These are phyloP conservation scores for Candida gorgasii DNA, from an alignment of 805 yeast genomes.

Conservation along the genomic window DNA sequence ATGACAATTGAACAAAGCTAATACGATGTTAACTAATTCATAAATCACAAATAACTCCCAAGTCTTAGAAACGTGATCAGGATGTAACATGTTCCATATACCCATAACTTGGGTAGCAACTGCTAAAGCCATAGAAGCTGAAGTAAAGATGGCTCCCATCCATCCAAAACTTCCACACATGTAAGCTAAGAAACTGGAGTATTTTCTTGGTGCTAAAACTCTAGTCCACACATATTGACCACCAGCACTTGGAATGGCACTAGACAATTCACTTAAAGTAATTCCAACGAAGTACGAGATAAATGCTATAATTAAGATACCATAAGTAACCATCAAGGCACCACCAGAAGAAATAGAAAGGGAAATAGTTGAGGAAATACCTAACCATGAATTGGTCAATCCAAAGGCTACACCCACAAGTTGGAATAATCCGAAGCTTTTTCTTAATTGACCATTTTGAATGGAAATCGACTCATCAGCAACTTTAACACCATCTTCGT, in stretches of 20 bases:
- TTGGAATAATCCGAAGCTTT: conserved; percentile 25
- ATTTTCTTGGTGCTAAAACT: conserved; percentile 51
- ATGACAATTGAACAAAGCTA: conserved; percentile 37
- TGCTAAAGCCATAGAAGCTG: conserved; percentile 59
- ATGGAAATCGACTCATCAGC: conserved; percentile 3
- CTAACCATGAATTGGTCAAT: conserved; percentile 62
- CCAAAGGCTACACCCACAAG: conserved; percentile 62
- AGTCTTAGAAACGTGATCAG: conserved; percentile 33
- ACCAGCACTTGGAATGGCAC: conserved; percentile 57
- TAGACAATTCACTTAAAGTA: conserved; percentile 53
- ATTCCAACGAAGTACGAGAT: conserved; percentile 50
- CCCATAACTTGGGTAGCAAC: conserved; percentile 55
- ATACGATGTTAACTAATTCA: conserved; percentile 33
- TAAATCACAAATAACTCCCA: conserved; percentile 41
- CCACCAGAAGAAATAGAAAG: conserved; percentile 61
- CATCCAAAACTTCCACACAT: conserved; percentile 64
- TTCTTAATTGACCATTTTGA: conserved; percentile 12
- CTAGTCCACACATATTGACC: conserved; percentile 63
- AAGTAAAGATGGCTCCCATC: conserved; percentile 62
- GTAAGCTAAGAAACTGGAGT: conserved; percentile 52
- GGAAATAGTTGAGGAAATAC: conserved; percentile 55
- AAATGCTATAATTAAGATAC: conserved; percentile 51
- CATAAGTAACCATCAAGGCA: conserved; percentile 57
- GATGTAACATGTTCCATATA: conserved; percentile 42
- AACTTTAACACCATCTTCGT: conserved; percentile 2